A percentile compares a stretch with the other conserved stretches of the same genome.
Evolutionary conservation across 305 asterid genomes (phyloP).

Genomic region (Fraxinus platypoda): DNA sequence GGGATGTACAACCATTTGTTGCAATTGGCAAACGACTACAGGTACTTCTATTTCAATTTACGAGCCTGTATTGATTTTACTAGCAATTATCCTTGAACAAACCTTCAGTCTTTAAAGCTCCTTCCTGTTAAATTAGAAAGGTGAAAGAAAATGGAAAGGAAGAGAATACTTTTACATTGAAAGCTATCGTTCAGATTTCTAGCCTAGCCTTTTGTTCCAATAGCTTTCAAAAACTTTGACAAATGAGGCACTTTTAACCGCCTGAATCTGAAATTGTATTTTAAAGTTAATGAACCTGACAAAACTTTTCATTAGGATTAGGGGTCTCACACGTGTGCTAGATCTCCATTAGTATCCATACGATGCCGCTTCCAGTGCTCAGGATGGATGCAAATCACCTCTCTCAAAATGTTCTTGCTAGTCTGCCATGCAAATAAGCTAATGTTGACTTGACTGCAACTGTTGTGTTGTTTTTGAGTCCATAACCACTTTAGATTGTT

Average conservation of each 20-base stretch:
- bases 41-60: slow-evolving; percentile 39
- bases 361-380: neutral
- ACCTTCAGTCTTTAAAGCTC: neutral
- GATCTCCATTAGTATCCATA: neutral
- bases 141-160: neutral
- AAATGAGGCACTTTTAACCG: neutral
- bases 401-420: neutral
- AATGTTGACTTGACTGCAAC: neutral
- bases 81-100: neutral
- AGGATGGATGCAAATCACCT: neutral
- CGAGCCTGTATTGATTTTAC: neutral
- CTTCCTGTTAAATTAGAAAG: neutral
- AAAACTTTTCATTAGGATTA: neutral
- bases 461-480: neutral
- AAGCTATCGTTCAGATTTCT: neutral
- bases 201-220: neutral
- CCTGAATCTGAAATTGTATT: neutral
- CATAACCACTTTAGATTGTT: neutral
- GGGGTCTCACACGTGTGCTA: neutral
- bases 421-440: neutral
- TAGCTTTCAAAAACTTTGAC: neutral
- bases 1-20: slow-evolving; percentile 95
- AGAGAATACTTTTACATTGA: neutral
- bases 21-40: slow-evolving; percentile 77
- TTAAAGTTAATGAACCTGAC: neutral